Evolutionary conservation across 352 stramenopile species (phyloP).

Genomic region (Thraustochytrium sp.): DNA sequence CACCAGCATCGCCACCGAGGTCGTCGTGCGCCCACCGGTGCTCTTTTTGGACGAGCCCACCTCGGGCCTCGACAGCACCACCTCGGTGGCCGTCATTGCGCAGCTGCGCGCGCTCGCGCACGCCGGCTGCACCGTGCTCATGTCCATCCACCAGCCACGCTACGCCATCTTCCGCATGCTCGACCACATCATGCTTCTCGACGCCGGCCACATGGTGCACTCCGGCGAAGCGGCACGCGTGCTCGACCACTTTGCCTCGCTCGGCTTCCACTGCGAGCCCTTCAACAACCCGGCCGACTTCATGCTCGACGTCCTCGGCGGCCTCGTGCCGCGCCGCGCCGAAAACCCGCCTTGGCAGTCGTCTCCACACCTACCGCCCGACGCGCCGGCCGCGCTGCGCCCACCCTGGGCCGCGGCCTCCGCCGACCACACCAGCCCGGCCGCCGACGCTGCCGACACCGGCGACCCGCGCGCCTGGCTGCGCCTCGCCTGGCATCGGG

Average conservation of each 20-base stretch:
- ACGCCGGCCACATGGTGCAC: slow-evolving; percentile 54
- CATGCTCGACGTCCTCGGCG: slow-evolving; percentile 52
- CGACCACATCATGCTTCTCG: slow-evolving; percentile 64
- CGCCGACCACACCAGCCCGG: no score
- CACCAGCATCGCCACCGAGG: slow-evolving; percentile 77
- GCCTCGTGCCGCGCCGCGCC: not conserved
- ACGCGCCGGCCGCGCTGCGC: no score
- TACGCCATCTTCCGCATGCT: slow-evolving; percentile 74
- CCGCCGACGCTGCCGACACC: no score
- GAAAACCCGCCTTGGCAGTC: no score
- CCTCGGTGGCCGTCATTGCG: slow-evolving; percentile 66
- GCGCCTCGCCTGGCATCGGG: not conserved
- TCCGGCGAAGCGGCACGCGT: slow-evolving; percentile 55
- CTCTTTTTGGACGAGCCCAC: slow-evolving; percentile 79
- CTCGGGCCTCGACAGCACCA: slow-evolving; percentile 71
- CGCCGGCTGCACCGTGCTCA: slow-evolving; percentile 66
- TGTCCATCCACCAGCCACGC: slow-evolving; percentile 63
- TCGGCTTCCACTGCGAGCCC: slow-evolving; percentile 59
- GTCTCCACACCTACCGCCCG: no score
- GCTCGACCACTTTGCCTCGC: slow-evolving; percentile 55
- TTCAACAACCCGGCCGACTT: slow-evolving; percentile 69
- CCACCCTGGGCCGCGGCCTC: no score
- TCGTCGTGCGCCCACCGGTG: slow-evolving; percentile 65
- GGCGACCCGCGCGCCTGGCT: not conserved
- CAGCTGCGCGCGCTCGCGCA: slow-evolving; percentile 65